Evolutionary conservation across 31 red algal species (phyloP), one percentile per base, ranked within the genome.

Genomic region (Odonthalia washingtoniensis): DNA sequence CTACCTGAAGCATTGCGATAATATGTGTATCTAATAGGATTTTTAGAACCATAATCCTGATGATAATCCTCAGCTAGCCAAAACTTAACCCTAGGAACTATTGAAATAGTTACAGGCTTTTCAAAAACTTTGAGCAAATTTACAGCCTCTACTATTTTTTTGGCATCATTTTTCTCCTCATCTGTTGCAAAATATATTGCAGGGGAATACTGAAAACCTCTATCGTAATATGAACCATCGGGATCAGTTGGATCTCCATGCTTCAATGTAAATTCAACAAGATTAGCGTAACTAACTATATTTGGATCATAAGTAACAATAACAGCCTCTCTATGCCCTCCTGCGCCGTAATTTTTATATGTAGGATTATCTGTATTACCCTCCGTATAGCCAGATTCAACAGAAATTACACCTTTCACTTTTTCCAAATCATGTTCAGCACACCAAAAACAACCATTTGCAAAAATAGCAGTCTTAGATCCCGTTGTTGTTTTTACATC

Each of bases 381-480:
- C 28, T 88, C 91, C 4, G 80, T 53, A 82, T 92, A 94, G 33
- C 91, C 91, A 27, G 82, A 84, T 9, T 79, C 69, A 36, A 89
- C 91, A 34, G 74, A 65, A 44, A 68, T 65, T 40, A 94, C 91
- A 68, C 91, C 91, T n/a, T 73, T 70, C n/a, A 66, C n/a, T 37
- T 89, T 44, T 39, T 87, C 81, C 65, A 92, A 94, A 3, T 32
- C 27, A 39, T 46, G 42, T 70, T 94, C 91, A 41, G 84, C 46
- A 37, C 91, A 84, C 91, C 91, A 94, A 70, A 94, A 94, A 52
- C 91, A 94, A 67, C 91, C 91, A 37, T 60, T 68, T 35, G 80
- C 91, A 74, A 94, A 94, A 18, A 92, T 46, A 18, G 91, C 91
- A 36, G 77, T 67, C 30, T 67, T 67, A 33, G 64, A 30, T 67